These are phyloP conservation scores for Backusella psychrophila DNA, from an alignment of 192 early-diverging fungal species.

Conservation along the genomic window DNA sequence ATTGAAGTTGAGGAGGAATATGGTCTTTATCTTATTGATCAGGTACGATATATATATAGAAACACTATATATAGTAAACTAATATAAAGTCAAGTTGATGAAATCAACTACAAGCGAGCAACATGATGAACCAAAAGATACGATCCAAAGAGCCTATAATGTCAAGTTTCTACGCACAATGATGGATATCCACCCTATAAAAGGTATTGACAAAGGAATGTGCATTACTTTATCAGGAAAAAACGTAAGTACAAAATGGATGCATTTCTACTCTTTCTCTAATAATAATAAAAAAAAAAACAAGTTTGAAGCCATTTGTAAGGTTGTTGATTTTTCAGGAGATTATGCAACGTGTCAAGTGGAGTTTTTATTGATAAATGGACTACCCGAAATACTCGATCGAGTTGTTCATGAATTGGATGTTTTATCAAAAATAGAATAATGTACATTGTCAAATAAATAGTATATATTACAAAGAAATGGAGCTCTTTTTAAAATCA, in stretches of 20 bases:
- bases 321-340: background rate
- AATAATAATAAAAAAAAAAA: background rate
- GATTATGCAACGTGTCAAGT: background rate
- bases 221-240: background rate
- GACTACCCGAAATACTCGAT: background rate
- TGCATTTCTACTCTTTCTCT: too few relatives aligned
- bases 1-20: background rate
- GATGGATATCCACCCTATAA: conserved; percentile 7
- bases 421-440: background rate
- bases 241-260: background rate
- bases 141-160: background rate
- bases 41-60: background rate
- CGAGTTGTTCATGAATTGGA: conserved; percentile 1
- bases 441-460: background rate
- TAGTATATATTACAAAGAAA: background rate
- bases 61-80: background rate
- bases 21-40: background rate
- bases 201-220: background rate
- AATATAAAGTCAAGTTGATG: background rate
- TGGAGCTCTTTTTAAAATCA: background rate
- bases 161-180: conserved; percentile 1
- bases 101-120: background rate
- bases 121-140: background rate
- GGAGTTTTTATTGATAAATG: background rate
- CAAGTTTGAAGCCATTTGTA: background rate